phyloP scores from a whole-genome alignment of 768 basidiomycete species.

The Mycena capillaripes region DNA sequence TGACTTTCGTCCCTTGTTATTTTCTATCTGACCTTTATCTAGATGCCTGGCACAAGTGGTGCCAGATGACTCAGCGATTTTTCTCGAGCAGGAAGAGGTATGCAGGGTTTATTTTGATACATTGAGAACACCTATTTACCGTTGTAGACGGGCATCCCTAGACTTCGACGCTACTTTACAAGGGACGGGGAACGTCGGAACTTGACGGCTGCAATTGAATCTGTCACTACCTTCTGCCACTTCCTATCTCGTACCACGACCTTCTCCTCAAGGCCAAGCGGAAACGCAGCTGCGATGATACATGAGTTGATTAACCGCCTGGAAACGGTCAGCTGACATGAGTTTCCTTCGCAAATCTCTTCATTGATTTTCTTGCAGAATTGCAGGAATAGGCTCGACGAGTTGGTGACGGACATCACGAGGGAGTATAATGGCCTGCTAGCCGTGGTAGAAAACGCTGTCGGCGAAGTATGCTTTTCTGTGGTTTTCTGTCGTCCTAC shows the following conservation, averaged over 20 bases:
- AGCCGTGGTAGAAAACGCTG: not conserved
- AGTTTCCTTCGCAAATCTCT: not conserved
- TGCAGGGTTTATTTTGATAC: not conserved
- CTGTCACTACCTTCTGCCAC: conserved; percentile 6
- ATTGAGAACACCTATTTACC: not conserved
- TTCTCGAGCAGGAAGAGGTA: conserved; percentile 23
- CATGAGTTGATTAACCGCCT: not conserved
- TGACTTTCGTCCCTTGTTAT: not conserved
- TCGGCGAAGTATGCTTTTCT: conserved; percentile 13
- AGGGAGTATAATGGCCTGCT: not conserved
- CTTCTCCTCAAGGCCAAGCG: not conserved
- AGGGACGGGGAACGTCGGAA: conserved; percentile 28
- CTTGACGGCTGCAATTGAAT: conserved; percentile 21
- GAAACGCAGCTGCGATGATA: not conserved
- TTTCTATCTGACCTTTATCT: not conserved
- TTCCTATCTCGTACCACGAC: conserved; percentile 7
- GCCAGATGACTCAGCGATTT: conserved; percentile 6
- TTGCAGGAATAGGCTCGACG: not conserved
- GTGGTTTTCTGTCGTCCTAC: not conserved
- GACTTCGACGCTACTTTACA: conserved; percentile 17
- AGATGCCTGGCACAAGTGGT: conserved; percentile 21
- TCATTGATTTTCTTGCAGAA: not conserved
- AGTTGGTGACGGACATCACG: not conserved
- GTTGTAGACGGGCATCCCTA: conserved; percentile 29
- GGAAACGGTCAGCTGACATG: not conserved